Evolutionary conservation across 768 basidiomycete species (phyloP).

Genomic region (Candolleomyces aberdarensis): DNA sequence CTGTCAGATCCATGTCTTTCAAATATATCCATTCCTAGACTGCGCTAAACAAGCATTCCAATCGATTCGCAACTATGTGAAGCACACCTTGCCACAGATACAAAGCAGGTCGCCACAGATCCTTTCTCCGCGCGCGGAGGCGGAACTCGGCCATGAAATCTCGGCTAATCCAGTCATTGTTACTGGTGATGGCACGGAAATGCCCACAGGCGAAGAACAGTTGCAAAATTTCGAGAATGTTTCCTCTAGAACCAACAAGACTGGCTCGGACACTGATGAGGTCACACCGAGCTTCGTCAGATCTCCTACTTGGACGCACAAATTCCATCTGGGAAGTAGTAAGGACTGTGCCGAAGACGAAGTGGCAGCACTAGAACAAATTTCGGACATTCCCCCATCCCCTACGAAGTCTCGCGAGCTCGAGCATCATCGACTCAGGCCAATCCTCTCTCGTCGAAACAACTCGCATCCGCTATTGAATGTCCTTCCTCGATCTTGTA

Average conservation of each 20-base stretch:
- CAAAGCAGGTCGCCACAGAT: conserved; percentile 49
- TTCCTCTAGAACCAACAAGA: conserved; percentile 18
- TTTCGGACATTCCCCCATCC: not conserved
- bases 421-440: not conserved
- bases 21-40: conserved; percentile 78
- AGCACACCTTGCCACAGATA: conserved; percentile 50
- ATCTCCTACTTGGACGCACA: conserved; percentile 26
- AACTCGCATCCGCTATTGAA: not conserved
- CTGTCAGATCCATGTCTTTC: conserved; percentile 83
- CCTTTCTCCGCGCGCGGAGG: conserved; percentile 54
- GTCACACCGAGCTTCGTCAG: conserved; percentile 49
- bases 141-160: conserved; percentile 65
- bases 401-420: conserved; percentile 8
- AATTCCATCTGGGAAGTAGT: conserved; percentile 12
- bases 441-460: not conserved
- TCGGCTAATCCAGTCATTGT: conserved; percentile 66
- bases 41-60: conserved; percentile 62
- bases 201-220: conserved; percentile 37
- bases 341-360: conserved; percentile 8
- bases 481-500: not conserved
- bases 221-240: conserved; percentile 31
- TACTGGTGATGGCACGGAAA: conserved; percentile 68
- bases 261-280: conserved; percentile 32
- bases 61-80: conserved; percentile 70
- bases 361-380: not conserved